Evolutionary conservation across 345 rosid species (phyloP).

Genomic region (Clarkia xantiana): DNA sequence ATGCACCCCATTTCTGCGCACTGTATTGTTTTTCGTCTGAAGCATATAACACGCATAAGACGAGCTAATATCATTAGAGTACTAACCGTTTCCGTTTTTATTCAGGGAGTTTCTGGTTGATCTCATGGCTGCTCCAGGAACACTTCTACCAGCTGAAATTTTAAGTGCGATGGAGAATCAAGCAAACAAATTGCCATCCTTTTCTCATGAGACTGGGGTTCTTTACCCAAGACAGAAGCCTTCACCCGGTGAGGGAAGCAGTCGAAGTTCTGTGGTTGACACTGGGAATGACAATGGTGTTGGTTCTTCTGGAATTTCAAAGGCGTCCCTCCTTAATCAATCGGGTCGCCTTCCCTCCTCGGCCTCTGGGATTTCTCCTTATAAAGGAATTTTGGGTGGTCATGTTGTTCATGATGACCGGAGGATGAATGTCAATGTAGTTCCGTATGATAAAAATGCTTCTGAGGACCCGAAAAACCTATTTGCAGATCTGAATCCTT

Average conservation of each 20-base stretch:
- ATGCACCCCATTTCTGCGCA: not conserved
- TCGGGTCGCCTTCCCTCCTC: conserved; percentile 35
- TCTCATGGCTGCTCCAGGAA: conserved; percentile 99
- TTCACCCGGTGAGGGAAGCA: conserved; percentile 55
- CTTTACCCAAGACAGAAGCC: conserved; percentile 30
- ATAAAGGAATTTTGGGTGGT: conserved; percentile 51
- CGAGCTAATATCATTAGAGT: not conserved
- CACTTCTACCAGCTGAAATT: conserved; percentile 92
- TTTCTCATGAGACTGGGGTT: conserved; percentile 26
- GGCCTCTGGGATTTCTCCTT: conserved; percentile 27
- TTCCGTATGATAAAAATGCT: conserved; percentile 51
- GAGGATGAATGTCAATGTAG: conserved; percentile 60
- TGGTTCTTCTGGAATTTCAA: conserved; percentile 41
- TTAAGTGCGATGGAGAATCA: conserved; percentile 41
- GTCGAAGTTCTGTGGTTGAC: conserved; percentile 29
- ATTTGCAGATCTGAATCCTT: conserved; percentile 92
- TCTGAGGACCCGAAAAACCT: conserved; percentile 61
- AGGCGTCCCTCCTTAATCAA: conserved; percentile 28
- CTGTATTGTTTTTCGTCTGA: not conserved
- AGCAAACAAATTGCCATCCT: conserved; percentile 31
- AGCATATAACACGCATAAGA: not conserved
- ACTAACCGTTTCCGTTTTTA: conserved; percentile 10
- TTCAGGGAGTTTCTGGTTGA: conserved; percentile 98
- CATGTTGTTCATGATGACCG: conserved; percentile 37
- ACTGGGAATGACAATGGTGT: conserved; percentile 26